These are phyloP conservation scores for Agrocybe pediades DNA, from an alignment of 768 basidiomycete species.

Conservation along the genomic window DNA sequence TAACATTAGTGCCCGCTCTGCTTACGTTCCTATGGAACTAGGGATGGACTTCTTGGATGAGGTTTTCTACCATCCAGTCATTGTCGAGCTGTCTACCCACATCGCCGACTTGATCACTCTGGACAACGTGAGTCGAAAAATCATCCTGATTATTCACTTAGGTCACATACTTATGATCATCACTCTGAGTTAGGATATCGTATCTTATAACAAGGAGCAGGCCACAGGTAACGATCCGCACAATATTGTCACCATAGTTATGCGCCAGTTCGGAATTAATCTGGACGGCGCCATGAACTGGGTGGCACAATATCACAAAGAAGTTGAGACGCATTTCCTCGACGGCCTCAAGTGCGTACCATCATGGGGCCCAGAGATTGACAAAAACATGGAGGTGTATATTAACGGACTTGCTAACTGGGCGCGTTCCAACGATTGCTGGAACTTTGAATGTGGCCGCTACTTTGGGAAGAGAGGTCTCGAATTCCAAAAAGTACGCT, in stretches of 20 bases:
- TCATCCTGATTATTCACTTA: too few species aligned
- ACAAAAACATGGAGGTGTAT: constrained; percentile 41
- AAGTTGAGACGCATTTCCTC: constrained; percentile 38
- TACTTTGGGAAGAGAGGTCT: constrained; percentile 40
- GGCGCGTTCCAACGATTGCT: constrained; percentile 48
- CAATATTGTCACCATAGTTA: constrained; percentile 53
- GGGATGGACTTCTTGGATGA: too few species aligned
- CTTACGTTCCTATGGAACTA: too few species aligned
- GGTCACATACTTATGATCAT: too few species aligned
- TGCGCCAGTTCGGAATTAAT: constrained; percentile 38
- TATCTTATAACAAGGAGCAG: constrained; percentile 29
- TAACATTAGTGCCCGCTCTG: too few species aligned
- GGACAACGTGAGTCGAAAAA: too few species aligned
- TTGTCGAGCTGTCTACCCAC: too few species aligned
- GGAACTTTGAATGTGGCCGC: constrained; percentile 50
- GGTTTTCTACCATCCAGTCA: too few species aligned
- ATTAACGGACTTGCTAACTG: constrained; percentile 51
- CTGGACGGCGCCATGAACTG: constrained; percentile 41
- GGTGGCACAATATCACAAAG: constrained; percentile 36
- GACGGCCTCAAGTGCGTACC: constrained; percentile 37
- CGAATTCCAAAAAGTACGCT: constrained; percentile 29
- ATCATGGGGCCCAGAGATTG: constrained; percentile 40
- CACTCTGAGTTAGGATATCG: constrained; percentile 27
- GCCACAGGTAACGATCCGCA: constrained; percentile 34
- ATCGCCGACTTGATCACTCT: too few species aligned